Evolutionary conservation across 2,329 filamentous ascomycete genomes (phyloP).

Genomic region (Aspergillus caelatus): DNA sequence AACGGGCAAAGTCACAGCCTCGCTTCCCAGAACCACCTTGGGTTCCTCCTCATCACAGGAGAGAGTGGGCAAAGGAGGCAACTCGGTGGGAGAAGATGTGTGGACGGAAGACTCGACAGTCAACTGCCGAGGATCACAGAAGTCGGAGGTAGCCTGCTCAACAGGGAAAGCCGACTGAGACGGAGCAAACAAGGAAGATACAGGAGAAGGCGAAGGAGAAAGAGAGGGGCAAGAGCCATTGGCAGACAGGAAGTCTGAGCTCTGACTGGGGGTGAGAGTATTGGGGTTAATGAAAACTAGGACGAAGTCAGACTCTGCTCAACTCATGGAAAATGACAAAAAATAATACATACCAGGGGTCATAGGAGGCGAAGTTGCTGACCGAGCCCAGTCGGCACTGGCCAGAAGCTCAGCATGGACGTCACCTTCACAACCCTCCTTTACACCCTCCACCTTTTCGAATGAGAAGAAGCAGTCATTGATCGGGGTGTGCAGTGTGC

Average conservation of each 20-base stretch:
- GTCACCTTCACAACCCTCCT: slow-evolving; percentile 72
- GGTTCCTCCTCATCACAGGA: slow-evolving; percentile 48
- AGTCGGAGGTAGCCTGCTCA: slow-evolving; percentile 73
- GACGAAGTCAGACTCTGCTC: slow-evolving; percentile 26
- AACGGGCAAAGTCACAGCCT: slow-evolving; percentile 40
- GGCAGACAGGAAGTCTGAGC: slow-evolving; percentile 72
- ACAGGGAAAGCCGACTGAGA: slow-evolving; percentile 66
- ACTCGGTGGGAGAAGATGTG: slow-evolving; percentile 57
- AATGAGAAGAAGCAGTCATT: slow-evolving; percentile 76
- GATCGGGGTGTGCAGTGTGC: slow-evolving; percentile 79
- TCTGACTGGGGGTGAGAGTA: slow-evolving; percentile 64
- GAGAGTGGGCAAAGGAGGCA: slow-evolving; percentile 60
- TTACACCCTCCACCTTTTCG: slow-evolving; percentile 67
- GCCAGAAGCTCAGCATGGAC: slow-evolving; percentile 73
- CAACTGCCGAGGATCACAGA: slow-evolving; percentile 88
- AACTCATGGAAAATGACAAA: background rate
- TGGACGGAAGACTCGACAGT: slow-evolving; percentile 65
- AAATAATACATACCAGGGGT: slow-evolving; percentile 76
- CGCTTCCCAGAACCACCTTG: slow-evolving; percentile 39
- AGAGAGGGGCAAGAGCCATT: slow-evolving; percentile 75
- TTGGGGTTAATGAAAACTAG: slow-evolving; percentile 68
- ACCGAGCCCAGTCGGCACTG: slow-evolving; percentile 73
- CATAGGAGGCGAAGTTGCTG: slow-evolving; percentile 75
- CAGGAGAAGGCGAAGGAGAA: slow-evolving; percentile 82
- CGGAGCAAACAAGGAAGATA: slow-evolving; percentile 74